These are phyloP conservation scores for Pugionium cornutum DNA, from an alignment of 345 rosid species.

Conservation along the genomic window DNA sequence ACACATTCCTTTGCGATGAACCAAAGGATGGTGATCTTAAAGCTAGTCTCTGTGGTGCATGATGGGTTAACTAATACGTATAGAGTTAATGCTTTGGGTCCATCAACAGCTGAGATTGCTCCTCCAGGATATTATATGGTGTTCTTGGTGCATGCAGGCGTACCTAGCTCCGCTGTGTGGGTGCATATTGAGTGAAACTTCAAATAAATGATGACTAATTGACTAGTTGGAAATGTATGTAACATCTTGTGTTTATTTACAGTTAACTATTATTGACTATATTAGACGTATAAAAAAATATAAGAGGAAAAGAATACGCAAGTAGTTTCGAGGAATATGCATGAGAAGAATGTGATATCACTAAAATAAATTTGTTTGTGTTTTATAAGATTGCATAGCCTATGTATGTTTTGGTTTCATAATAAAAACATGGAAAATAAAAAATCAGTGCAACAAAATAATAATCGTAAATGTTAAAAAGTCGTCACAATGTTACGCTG, in stretches of 20 bases:
- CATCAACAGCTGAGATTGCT: slow-evolving; percentile 40
- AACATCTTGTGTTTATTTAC: slow-evolving; percentile 21
- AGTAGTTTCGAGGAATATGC: no score
- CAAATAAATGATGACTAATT: slow-evolving; percentile 9
- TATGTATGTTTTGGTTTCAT: no score
- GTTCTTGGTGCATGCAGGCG: slow-evolving; percentile 63
- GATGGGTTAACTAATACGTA: slow-evolving; percentile 18
- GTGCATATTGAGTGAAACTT: slow-evolving; percentile 50
- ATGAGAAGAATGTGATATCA: no score
- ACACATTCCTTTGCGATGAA: slow-evolving; percentile 81
- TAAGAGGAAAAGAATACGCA: no score
- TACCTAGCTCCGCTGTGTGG: slow-evolving; percentile 78
- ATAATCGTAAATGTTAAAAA: no score
- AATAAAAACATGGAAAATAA: no score
- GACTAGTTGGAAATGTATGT: slow-evolving; percentile 17
- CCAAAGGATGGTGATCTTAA: slow-evolving; percentile 76
- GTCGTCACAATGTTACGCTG: no score
- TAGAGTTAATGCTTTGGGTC: slow-evolving; percentile 18
- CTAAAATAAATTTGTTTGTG: no score
- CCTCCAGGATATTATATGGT: slow-evolving; percentile 80
- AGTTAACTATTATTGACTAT: background rate
- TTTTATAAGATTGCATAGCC: no score
- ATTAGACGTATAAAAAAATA: no score
- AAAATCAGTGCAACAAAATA: no score
- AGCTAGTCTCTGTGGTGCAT: slow-evolving; percentile 27